A percentile compares a stretch with the other conserved stretches of the same genome.
Evolutionary conservation across 2,329 filamentous ascomycete genomes (phyloP).

Genomic region (Pseudogymnoascus sp.): DNA sequence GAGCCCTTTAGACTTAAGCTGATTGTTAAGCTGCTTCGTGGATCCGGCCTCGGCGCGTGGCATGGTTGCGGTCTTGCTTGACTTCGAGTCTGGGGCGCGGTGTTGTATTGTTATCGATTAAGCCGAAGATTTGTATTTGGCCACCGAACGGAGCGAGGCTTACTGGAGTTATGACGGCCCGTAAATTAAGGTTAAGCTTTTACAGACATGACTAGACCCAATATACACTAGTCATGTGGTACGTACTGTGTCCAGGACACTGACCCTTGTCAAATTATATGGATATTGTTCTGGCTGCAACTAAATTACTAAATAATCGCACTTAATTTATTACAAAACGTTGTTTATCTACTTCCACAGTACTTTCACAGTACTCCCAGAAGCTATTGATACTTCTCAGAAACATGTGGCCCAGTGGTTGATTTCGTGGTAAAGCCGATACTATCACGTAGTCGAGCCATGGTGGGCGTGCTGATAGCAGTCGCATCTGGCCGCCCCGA

Average conservation of each 20-base stretch:
- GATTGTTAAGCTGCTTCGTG: conserved; percentile 84
- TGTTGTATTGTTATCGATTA: conserved; percentile 1
- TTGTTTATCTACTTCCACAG: neutral
- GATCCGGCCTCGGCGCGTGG: conserved; percentile 85
- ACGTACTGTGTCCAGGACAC: neutral
- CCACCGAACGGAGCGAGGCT: neutral
- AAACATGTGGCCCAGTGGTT: neutral
- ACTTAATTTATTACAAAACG: neutral
- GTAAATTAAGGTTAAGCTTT: conserved; percentile 1
- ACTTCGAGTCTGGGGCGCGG: neutral
- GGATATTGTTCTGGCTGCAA: neutral
- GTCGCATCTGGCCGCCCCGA: neutral
- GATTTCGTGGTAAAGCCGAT: neutral
- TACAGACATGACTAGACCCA: neutral
- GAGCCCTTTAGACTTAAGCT: conserved; percentile 72
- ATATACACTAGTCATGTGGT: neutral
- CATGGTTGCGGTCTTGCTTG: conserved; percentile 44
- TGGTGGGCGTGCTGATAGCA: neutral
- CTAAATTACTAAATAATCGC: neutral
- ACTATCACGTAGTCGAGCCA: conserved; percentile 4
- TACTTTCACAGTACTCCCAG: neutral
- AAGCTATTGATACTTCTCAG: neutral
- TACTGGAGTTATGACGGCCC: neutral
- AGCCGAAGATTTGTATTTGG: neutral
- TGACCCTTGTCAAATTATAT: conserved; percentile 2